A percentile compares a stretch with the other conserved stretches of the same genome.
Evolutionary conservation across 805 yeast genomes (phyloP).

Genomic region (Pichia exigua): DNA sequence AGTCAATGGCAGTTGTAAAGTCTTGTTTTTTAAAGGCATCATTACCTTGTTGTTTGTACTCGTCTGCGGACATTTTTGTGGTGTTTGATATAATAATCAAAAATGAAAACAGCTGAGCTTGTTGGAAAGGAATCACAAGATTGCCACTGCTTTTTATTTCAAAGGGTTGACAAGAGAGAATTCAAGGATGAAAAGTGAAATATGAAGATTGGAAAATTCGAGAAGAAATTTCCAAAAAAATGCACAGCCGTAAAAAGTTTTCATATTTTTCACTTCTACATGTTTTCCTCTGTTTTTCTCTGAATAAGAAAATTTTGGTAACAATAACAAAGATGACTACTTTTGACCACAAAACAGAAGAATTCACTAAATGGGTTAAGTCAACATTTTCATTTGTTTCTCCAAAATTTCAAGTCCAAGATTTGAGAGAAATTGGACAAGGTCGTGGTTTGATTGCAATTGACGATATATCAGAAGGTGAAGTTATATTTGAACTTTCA

Average conservation of each 20-base stretch:
- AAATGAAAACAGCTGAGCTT: background rate
- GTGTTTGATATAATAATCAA: background rate
- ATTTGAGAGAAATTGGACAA: slow-evolving; percentile 48
- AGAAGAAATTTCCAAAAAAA: background rate
- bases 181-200: too few relatives aligned
- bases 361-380: slow-evolving; percentile 40
- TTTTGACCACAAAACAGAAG: slow-evolving; percentile 27
- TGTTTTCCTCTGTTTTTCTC: background rate
- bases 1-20: slow-evolving; percentile 68
- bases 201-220: background rate
- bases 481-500: slow-evolving; percentile 64
- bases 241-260: slow-evolving; percentile 4
- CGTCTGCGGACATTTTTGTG: slow-evolving; percentile 53
- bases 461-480: slow-evolving; percentile 53
- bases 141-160: background rate
- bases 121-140: background rate
- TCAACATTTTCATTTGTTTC: slow-evolving; percentile 40
- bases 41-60: slow-evolving; percentile 86
- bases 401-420: slow-evolving; percentile 50
- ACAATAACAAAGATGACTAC: slow-evolving; percentile 1
- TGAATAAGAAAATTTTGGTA: background rate
- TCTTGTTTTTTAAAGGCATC: slow-evolving; percentile 87
- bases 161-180: background rate
- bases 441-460: slow-evolving; percentile 75
- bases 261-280: background rate